Conservation (phyloP, 2,329 filamentous ascomycete genomes). For the Phyllosticta citribraziliensis region DNA sequence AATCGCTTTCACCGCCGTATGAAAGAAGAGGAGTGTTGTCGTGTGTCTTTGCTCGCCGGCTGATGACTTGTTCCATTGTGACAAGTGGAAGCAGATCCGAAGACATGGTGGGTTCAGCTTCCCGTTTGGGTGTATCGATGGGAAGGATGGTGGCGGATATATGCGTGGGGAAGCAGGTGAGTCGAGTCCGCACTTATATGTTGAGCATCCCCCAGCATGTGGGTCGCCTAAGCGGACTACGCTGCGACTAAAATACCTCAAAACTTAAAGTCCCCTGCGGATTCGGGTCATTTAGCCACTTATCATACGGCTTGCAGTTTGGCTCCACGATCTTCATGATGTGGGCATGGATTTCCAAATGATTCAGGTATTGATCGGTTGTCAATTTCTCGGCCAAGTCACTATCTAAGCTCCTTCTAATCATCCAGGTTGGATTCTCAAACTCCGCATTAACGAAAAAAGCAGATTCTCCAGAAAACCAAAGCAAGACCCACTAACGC, state of each 20-base stretch:
- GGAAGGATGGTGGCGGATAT: not conserved
- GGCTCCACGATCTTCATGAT: not conserved
- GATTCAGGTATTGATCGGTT: not conserved
- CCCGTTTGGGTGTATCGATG: not conserved
- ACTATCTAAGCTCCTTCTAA: not conserved
- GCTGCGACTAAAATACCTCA: not conserved
- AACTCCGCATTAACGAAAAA: not conserved
- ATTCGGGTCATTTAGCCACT: not conserved
- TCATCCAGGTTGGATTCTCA: not conserved
- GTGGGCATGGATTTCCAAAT: not conserved
- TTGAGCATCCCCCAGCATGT: not conserved
- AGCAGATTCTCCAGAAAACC: not conserved
- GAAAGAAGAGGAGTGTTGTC: not conserved
- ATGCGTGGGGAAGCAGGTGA: not conserved
- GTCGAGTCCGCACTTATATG: not conserved
- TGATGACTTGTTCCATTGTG: conserved; percentile 5
- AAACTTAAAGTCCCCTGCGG: not conserved
- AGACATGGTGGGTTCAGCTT: not conserved
- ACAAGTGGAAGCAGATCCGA: not conserved
- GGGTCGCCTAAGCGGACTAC: not conserved
- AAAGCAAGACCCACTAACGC: not conserved
- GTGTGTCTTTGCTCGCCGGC: conserved; percentile 3
- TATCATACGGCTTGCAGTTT: not conserved
- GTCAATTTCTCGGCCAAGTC: not conserved
- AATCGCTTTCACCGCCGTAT: conserved; percentile 1